A percentile compares a stretch with the other conserved stretches of the same genome.
These are phyloP conservation scores for Physcomitrellopsis africana DNA, from an alignment of 225 moss, liverwort and hornwort species.

Conservation along the genomic window DNA sequence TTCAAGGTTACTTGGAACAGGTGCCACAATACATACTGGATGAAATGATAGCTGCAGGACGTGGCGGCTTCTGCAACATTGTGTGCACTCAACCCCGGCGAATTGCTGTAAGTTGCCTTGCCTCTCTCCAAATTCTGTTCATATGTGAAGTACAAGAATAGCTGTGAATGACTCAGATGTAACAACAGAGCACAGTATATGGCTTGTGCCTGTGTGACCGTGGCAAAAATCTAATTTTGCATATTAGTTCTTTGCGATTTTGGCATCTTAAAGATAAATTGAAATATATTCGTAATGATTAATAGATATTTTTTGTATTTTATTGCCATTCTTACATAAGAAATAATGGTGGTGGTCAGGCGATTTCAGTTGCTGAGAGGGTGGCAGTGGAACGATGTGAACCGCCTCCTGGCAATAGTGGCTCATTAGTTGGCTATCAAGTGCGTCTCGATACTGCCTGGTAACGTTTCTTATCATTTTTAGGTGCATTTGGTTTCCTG, in stretches of 20 bases:
- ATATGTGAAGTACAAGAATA: conserved; percentile 4
- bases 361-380: conserved; percentile 97
- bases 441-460: conserved; percentile 97
- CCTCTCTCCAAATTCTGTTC: conserved; percentile 7
- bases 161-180: not conserved
- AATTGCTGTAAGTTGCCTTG: conserved; percentile 76
- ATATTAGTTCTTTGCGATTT: conserved; percentile 14
- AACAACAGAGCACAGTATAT: not conserved
- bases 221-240: conserved; percentile 8
- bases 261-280: not conserved
- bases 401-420: conserved; percentile 81
- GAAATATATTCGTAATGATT: conserved; percentile 17
- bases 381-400: conserved; percentile 98
- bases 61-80: conserved; percentile 94
- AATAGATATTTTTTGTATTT: conserved; percentile 21
- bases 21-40: conserved; percentile 96
- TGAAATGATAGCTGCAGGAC: conserved; percentile 84
- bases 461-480: conserved; percentile 41
- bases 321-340: conserved; percentile 24
- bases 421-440: conserved; percentile 98
- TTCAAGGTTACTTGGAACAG: conserved; percentile 41
- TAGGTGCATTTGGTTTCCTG: not conserved
- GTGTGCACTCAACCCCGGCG: conserved; percentile 98
- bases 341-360: conserved; percentile 58
- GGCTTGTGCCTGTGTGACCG: conserved; percentile 15